phyloP scores from a whole-genome alignment of 2,329 filamentous ascomycete species.

The Cladosporium austrohemisphaericum region DNA sequence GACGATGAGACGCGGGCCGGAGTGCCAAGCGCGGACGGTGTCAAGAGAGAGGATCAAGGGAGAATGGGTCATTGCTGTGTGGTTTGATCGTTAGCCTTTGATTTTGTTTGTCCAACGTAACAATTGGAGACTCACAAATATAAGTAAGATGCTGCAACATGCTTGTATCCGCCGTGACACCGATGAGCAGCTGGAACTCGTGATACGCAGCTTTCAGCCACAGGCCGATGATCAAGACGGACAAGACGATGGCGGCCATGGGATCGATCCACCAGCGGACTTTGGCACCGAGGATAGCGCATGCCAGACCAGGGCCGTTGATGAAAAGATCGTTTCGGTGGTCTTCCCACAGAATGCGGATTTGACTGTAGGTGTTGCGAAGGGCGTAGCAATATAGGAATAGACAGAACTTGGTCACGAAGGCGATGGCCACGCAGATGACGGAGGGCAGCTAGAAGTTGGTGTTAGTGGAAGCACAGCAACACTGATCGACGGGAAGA shows the following conservation, averaged over 20 bases:
- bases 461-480: conserved; percentile 66
- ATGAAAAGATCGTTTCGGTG: conserved; percentile 97
- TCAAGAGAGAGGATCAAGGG: conserved; percentile 79
- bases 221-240: conserved; percentile 68
- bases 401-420: conserved; percentile 74
- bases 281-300: conserved; percentile 85
- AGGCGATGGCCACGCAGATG: conserved; percentile 81
- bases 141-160: conserved; percentile 95
- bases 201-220: conserved; percentile 83
- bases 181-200: conserved; percentile 89
- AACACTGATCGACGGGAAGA: too few relatives aligned
- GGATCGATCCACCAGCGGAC: conserved; percentile 94
- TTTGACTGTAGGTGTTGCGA: conserved; percentile 85
- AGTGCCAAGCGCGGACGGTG: conserved; percentile 91
- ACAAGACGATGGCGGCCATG: conserved; percentile 81
- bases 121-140: conserved; percentile 58
- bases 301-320: conserved; percentile 84
- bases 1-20: conserved; percentile 80
- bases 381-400: conserved; percentile 92
- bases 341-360: conserved; percentile 91
- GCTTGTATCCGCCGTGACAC: conserved; percentile 78
- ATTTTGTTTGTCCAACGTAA: too few relatives aligned
- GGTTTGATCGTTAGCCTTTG: too few relatives aligned
- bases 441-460: too few relatives aligned
- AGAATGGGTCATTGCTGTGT: conserved; percentile 76